Evolutionary conservation across 2,329 filamentous ascomycete genomes (phyloP), one percentile per base, ranked within the genome.

Genomic region (Tolypocladium guangdongense): DNA sequence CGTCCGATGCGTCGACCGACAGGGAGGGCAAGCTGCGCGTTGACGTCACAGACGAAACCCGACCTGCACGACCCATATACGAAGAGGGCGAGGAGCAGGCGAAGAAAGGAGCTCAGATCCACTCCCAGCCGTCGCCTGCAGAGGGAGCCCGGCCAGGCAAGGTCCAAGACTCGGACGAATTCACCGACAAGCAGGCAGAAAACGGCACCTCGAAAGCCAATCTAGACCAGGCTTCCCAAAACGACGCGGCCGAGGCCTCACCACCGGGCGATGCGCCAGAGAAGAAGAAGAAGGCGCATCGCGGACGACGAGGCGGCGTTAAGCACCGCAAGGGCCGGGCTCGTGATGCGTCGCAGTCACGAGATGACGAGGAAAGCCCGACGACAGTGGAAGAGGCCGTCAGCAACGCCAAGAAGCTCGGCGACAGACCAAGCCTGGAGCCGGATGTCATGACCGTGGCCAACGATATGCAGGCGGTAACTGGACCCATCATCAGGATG

Each of bases 251-350:
- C 3, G 49, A 43, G 7, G 18, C 37, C 18, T 45, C 51, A 18
- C 22, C 36, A 7, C 35, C 43, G 0, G 57, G 54, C 24, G 27
- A 16, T 4, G 64, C 46, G 52, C 61, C 51, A 52, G 76, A 78
- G 18, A 84, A 83, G 62, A 85, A 86, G 67, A 86, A 82, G 64
- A 88, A 86, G 65, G 77, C 80, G 0, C 84, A 87, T 53, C 77
- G 87, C 53, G 87, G 87, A 4, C 78, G 81, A n/a, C 79, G 87
- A 49, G 87, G 86, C 24, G 87, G 87, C 2, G 78, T 80, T 20
- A 84, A 86, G 64, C 83, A 86, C 55, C 80, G 81, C 57, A 84
- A 81, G 58, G 76, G 74, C 16, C 76, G 77, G 53, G 73, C 74
- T 46, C 78, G 81, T 56, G 75, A 83, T 16, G 68, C 71, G 2